phyloP scores from a whole-genome alignment of 208 protist species.

The Leishmania lainsoni region DNA sequence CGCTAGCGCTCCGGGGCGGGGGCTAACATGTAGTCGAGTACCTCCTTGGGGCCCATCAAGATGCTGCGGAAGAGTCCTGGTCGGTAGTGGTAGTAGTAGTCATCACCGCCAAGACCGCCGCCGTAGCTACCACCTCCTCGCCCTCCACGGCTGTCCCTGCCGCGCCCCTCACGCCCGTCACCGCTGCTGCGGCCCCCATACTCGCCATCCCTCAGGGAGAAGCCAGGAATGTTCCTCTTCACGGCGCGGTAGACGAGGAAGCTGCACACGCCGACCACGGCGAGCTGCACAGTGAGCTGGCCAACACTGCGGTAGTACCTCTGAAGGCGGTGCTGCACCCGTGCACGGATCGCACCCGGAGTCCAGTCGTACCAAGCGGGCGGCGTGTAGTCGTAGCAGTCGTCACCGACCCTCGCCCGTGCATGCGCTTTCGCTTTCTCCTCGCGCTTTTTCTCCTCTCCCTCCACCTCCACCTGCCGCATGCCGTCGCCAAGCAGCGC shows the following conservation, averaged over 20 bases:
- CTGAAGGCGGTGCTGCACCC: constrained; percentile 66
- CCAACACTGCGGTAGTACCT: constrained; percentile 67
- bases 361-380: constrained; percentile 84
- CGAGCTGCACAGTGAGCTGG: constrained; percentile 58
- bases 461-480: constrained; percentile 62
- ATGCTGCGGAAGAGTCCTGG: constrained; percentile 63
- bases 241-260: constrained; percentile 55
- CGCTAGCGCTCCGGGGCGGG: constrained; percentile 24
- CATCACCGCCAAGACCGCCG: constrained; percentile 18
- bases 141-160: neutral
- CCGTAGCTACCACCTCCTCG: constrained; percentile 16
- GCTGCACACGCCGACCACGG: constrained; percentile 45
- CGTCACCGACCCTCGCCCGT: constrained; percentile 6
- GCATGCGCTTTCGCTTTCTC: constrained; percentile 35
- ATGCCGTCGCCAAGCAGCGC: constrained; percentile 74
- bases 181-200: neutral
- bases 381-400: constrained; percentile 42
- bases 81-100: constrained; percentile 36
- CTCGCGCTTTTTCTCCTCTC: constrained; percentile 45
- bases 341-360: constrained; percentile 59
- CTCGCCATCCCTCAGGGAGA: neutral
- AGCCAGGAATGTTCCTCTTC: constrained; percentile 26
- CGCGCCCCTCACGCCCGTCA: neutral
- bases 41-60: constrained; percentile 77
- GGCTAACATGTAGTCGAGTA: constrained; percentile 81